Conservation (phyloP, 2,329 filamentous ascomycete species). For the Alternaria longipes region DNA sequence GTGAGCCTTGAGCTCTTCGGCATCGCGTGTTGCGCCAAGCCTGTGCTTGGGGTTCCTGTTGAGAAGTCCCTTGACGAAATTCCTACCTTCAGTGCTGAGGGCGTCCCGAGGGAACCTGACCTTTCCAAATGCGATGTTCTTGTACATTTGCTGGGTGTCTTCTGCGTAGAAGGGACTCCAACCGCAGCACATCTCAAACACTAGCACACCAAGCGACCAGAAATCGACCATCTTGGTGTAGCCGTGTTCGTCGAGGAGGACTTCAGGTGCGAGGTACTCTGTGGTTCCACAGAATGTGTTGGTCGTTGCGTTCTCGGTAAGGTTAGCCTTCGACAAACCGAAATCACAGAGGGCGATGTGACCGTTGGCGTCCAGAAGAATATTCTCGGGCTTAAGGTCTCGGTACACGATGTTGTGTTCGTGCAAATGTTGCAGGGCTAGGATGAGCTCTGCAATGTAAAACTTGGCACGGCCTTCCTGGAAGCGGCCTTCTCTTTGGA, state of each 20-base stretch:
- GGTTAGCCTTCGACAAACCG: conserved; percentile 94
- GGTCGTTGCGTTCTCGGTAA: conserved; percentile 96
- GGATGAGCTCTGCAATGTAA: conserved; percentile 96
- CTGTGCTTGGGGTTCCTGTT: conserved; percentile 98
- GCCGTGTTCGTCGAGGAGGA: conserved; percentile 92
- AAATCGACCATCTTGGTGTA: conserved; percentile 99
- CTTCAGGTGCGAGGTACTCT: conserved; percentile 95
- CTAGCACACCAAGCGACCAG: conserved; percentile 95
- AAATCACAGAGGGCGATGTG: conserved; percentile 99
- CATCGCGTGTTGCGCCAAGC: conserved; percentile 88
- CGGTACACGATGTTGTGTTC: conserved; percentile 98
- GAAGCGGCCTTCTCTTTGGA: conserved; percentile 96
- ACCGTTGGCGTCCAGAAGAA: conserved; percentile 93
- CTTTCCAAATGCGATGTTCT: conserved; percentile 99
- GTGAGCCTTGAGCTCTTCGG: conserved; percentile 91
- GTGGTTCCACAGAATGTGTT: conserved; percentile 99
- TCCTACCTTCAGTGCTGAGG: conserved; percentile 90
- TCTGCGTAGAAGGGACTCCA: conserved; percentile 99
- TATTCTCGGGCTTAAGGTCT: conserved; percentile 97
- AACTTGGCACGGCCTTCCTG: conserved; percentile 96
- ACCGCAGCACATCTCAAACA: conserved; percentile 99
- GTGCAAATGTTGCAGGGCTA: conserved; percentile 94
- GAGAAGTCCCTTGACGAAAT: conserved; percentile 96
- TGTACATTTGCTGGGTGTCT: conserved; percentile 99
- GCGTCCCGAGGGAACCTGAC: conserved; percentile 96